These are phyloP conservation scores for Poterioochromonas sp. DNA, from an alignment of 352 stramenopile genomes.

Conservation along the genomic window DNA sequence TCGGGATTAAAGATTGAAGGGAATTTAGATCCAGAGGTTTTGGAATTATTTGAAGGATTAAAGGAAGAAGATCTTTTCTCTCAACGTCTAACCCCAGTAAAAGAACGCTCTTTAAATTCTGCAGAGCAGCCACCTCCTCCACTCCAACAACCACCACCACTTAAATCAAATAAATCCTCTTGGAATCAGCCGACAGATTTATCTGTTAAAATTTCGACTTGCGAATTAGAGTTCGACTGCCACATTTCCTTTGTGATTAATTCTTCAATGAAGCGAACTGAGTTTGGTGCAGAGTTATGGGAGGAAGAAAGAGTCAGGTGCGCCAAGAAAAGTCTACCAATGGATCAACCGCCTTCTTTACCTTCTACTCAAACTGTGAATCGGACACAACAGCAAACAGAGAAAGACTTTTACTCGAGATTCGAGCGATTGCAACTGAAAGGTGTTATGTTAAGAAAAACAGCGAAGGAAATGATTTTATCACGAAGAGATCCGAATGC, in stretches of 20 bases:
- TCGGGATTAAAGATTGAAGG: too few relatives aligned
- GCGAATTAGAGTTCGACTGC: background rate
- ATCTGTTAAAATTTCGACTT: background rate
- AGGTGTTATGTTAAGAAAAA: background rate
- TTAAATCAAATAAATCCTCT: background rate
- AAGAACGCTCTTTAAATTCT: too few relatives aligned
- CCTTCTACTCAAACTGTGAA: background rate
- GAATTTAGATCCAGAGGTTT: too few relatives aligned
- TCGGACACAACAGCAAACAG: background rate
- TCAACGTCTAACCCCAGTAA: too few relatives aligned
- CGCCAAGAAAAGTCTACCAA: background rate
- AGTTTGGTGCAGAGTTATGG: conserved; percentile 18
- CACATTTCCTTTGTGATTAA: background rate
- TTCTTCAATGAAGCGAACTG: background rate
- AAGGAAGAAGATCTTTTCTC: background rate
- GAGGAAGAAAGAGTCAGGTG: conserved; percentile 12
- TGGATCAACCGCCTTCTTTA: background rate
- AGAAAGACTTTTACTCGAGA: background rate
- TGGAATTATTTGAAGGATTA: background rate
- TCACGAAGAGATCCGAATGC: background rate
- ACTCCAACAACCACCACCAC: background rate
- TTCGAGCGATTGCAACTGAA: background rate
- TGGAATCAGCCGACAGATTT: background rate
- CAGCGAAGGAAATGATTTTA: background rate
- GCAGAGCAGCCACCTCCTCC: background rate